These are phyloP conservation scores for Penicillium maclennaniae DNA, from an alignment of 495 filamentous ascomycete species.

Conservation along the genomic window DNA sequence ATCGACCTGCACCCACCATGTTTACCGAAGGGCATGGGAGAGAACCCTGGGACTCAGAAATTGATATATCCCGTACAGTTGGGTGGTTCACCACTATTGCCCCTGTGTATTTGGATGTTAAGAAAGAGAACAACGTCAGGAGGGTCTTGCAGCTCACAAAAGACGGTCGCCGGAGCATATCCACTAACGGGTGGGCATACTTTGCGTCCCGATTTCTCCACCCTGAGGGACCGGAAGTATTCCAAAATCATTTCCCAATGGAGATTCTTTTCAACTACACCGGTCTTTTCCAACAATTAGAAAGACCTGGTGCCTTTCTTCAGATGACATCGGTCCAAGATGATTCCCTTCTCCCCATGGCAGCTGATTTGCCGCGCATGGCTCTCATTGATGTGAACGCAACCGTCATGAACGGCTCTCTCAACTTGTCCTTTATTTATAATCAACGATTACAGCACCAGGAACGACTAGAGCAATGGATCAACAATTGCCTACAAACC, in stretches of 20 bases:
- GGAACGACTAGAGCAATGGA: conserved; percentile 48
- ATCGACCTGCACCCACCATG: conserved; percentile 39
- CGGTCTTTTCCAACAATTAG: conserved; percentile 51
- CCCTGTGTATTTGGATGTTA: conserved; percentile 21
- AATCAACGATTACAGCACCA: conserved; percentile 49
- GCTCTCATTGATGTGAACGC: conserved; percentile 55
- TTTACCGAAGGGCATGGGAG: conserved; percentile 44
- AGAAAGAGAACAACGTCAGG: conserved; percentile 4
- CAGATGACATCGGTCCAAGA: conserved; percentile 18
- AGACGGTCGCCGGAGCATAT: conserved; percentile 13
- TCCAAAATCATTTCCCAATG: conserved; percentile 29
- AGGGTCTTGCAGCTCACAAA: conserved; percentile 22
- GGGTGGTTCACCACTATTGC: conserved; percentile 49
- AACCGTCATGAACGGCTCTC: conserved; percentile 46
- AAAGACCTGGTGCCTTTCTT: conserved; percentile 46
- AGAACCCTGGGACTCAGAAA: conserved; percentile 30
- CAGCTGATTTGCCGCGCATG: conserved; percentile 40
- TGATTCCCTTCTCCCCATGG: conserved; percentile 38
- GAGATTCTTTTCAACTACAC: conserved; percentile 58
- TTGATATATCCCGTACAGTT: conserved; percentile 38
- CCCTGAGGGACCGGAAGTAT: conserved; percentile 9
- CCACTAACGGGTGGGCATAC: conserved; percentile 30
- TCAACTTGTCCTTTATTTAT: conserved; percentile 50
- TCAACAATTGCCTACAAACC: conserved; percentile 46
- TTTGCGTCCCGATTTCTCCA: conserved; percentile 25